These are phyloP conservation scores for Clarireedia sp. DNA, from an alignment of 2,329 filamentous ascomycete species.

Conservation along the genomic window DNA sequence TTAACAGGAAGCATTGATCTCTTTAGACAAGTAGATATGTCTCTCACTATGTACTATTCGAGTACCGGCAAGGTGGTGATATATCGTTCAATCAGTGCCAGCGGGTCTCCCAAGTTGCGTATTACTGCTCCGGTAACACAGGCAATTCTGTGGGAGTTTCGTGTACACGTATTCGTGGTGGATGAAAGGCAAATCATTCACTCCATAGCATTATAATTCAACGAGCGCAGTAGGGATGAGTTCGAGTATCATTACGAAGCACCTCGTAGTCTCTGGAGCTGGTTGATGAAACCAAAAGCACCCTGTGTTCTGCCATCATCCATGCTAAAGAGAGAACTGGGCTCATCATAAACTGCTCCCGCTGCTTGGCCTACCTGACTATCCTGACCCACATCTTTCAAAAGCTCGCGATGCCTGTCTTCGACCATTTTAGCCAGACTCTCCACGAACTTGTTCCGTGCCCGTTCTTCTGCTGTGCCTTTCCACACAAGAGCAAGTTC, in stretches of 20 bases:
- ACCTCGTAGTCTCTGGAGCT: constrained; percentile 30
- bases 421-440: constrained; percentile 74
- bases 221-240: too few relatives aligned
- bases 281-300: constrained; percentile 31
- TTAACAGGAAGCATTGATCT: too few relatives aligned
- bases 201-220: too few relatives aligned
- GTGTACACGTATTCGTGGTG: too few relatives aligned
- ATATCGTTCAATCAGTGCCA: too few relatives aligned
- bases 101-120: too few relatives aligned
- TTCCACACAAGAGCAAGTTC: constrained; percentile 78
- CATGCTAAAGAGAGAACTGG: constrained; percentile 2
- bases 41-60: too few relatives aligned
- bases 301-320: constrained; percentile 22
- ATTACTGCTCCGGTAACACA: too few relatives aligned
- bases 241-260: constrained; percentile 15
- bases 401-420: constrained; percentile 44
- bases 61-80: too few relatives aligned
- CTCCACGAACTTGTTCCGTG: constrained; percentile 73
- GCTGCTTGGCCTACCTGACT: constrained; percentile 20
- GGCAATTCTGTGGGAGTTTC: too few relatives aligned
- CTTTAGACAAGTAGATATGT: too few relatives aligned
- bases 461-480: constrained; percentile 91
- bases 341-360: constrained; percentile 21
- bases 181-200: too few relatives aligned
- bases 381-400: constrained; percentile 27